A percentile compares a stretch with the other conserved stretches of the same genome.
These are phyloP conservation scores for Astragalus glycyphyllos DNA, from an alignment of 306 rosid genomes.

Conservation along the genomic window DNA sequence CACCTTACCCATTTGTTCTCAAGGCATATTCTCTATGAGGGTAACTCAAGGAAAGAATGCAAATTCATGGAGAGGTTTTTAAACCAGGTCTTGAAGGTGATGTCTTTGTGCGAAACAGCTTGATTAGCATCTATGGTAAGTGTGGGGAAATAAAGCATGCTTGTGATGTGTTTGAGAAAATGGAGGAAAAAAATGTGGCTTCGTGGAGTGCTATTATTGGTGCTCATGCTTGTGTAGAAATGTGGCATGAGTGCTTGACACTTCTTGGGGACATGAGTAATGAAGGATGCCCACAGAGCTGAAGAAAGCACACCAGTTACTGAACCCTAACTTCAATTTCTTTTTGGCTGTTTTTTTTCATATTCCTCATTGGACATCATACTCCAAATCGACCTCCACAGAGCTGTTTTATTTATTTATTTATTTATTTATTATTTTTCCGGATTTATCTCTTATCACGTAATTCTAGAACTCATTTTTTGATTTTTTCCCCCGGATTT, in stretches of 20 bases:
- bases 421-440: no score
- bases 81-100: slow-evolving; percentile 73
- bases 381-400: no score
- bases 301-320: slow-evolving; percentile 83
- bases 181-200: slow-evolving; percentile 67
- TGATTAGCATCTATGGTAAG: slow-evolving; percentile 84
- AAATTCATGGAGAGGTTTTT: slow-evolving; percentile 66
- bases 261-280: slow-evolving; percentile 69
- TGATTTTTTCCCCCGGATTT: no score
- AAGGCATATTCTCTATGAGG: slow-evolving; percentile 71
- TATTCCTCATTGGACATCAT: no score
- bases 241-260: slow-evolving; percentile 76
- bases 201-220: slow-evolving; percentile 90
- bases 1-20: slow-evolving; percentile 67
- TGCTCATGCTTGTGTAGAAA: slow-evolving; percentile 66
- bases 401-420: no score
- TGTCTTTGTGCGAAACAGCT: slow-evolving; percentile 74
- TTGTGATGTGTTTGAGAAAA: slow-evolving; percentile 54
- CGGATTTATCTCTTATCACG: no score
- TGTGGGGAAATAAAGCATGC: slow-evolving; percentile 53
- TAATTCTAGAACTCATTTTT: no score
- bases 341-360: no score
- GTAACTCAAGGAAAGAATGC: slow-evolving; percentile 62
- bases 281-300: slow-evolving; percentile 64
- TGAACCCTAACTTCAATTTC: no score